phyloP scores from a whole-genome alignment of 2,329 filamentous ascomycete genomes.

The Didymosphaeria variabile region DNA sequence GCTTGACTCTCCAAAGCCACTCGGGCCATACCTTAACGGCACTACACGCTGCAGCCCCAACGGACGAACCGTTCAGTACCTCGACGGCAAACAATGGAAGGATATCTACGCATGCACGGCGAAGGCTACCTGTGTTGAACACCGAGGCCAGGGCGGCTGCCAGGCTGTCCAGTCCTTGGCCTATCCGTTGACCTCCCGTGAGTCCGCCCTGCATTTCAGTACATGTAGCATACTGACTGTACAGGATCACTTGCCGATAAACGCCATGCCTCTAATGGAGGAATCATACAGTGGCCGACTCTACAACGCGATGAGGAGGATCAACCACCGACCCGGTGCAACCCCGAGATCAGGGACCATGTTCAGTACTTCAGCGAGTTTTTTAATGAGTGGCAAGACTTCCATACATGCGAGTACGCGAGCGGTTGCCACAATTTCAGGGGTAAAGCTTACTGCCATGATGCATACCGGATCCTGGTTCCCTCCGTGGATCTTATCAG shows the following conservation, averaged over 20 bases:
- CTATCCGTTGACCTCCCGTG: neutral
- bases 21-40: neutral
- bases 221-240: neutral
- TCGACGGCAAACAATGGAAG: constrained; percentile 2
- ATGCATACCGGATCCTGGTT: neutral
- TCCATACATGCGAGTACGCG: neutral
- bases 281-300: neutral
- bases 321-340: neutral
- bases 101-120: neutral
- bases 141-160: neutral
- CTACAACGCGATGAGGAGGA: neutral
- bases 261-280: neutral
- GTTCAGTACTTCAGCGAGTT: constrained; percentile 1
- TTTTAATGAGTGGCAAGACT: neutral
- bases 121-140: neutral
- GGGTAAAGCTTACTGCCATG: neutral
- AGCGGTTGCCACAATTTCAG: neutral
- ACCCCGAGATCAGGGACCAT: neutral
- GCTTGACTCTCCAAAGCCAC: neutral
- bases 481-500: neutral
- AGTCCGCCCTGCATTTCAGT: neutral
- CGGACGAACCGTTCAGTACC: constrained; percentile 1
- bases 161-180: neutral
- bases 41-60: constrained; percentile 1
- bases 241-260: neutral